Evolutionary conservation across 805 yeast species (phyloP), one percentile per base, ranked within the genome.

Genomic region (Monosporozyma siamensis): DNA sequence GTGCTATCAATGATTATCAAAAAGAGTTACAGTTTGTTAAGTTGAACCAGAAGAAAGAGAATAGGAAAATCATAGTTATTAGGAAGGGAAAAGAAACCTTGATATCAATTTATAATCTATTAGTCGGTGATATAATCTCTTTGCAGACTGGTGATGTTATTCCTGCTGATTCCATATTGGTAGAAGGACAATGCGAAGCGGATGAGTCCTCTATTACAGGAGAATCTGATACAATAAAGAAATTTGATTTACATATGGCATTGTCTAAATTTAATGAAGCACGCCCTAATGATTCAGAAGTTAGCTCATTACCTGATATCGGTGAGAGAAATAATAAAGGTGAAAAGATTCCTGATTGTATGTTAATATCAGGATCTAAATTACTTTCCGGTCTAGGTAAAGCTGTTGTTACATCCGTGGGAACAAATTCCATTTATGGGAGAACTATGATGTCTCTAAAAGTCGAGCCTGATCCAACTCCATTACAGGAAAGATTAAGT

Each of bases 181-280:
- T 88, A 9, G 60, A 67, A 8, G 96, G 97, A 6, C 75, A 72
- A 35, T 73, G 92, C 47, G 90, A 86, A 52, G 82, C 90, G 60
- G 98, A 92, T 59, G 98, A 92, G 66, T 77, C 89, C 31, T 78
- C 95, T 0, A 74, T 90, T 27, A 90, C 97, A 3, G 99, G 99
- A 53, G 99, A 92, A 65, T 80, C 95, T 1, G 78, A 83, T 42
- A 82, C 95, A 2, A 75, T 92, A 47, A 74, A 70, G 46, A 92
- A 92, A 60, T 48, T 65, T 3, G 75, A 85, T 1, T 80, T 85
- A 14, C 57, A 60, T 3, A 52, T 52, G 2, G 70, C 70, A 46
- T 44, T 71, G 38, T 43, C 46, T 3, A 49, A 50, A 3, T 66
- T 64, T 36, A 45, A 58, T 26, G 37, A 42, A n/a, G 11, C n/a